Conservation (phyloP, 2,329 filamentous ascomycete species). For the Rachicladosporium sp. region DNA sequence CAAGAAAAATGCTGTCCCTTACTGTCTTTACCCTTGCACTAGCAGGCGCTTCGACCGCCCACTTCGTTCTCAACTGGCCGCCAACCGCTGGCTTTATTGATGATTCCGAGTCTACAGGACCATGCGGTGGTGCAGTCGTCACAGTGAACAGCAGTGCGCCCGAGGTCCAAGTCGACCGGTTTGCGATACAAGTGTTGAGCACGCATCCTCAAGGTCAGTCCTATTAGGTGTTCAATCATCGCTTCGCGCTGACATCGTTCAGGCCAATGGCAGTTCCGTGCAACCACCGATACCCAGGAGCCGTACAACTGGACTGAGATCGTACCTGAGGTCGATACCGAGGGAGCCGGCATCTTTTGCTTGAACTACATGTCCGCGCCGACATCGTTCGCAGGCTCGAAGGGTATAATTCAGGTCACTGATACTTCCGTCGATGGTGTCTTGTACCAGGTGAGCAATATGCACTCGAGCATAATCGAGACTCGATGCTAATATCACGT, state of each 20-base stretch:
- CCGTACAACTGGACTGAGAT: conserved; percentile 21
- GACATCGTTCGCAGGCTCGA: conserved; percentile 15
- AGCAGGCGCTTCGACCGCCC: conserved; percentile 25
- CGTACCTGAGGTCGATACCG: conserved; percentile 14
- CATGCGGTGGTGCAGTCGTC: conserved; percentile 18
- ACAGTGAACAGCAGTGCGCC: conserved; percentile 13
- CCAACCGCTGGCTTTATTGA: conserved; percentile 19
- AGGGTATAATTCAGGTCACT: conserved; percentile 20
- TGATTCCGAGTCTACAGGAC: conserved; percentile 14
- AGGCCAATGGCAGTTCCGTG: conserved; percentile 16
- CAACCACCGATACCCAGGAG: conserved; percentile 15
- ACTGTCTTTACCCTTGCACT: conserved; percentile 15
- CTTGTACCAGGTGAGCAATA: conserved; percentile 19
- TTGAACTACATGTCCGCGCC: conserved; percentile 15
- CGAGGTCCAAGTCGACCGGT: conserved; percentile 17
- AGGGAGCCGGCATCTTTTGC: conserved; percentile 19
- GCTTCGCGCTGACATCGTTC: neutral
- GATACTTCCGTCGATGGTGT: conserved; percentile 17
- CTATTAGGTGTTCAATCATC: no score
- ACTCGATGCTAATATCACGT: neutral
- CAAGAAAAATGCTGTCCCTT: conserved; percentile 4
- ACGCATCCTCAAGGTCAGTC: conserved; percentile 12
- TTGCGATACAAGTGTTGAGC: conserved; percentile 16
- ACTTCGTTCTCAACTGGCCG: conserved; percentile 32
- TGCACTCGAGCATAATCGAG: neutral